A percentile compares a stretch with the other conserved stretches of the same genome.
These are phyloP conservation scores for Sporothrix brasiliensis DNA, from an alignment of 2,329 filamentous ascomycete genomes.

Conservation along the genomic window DNA sequence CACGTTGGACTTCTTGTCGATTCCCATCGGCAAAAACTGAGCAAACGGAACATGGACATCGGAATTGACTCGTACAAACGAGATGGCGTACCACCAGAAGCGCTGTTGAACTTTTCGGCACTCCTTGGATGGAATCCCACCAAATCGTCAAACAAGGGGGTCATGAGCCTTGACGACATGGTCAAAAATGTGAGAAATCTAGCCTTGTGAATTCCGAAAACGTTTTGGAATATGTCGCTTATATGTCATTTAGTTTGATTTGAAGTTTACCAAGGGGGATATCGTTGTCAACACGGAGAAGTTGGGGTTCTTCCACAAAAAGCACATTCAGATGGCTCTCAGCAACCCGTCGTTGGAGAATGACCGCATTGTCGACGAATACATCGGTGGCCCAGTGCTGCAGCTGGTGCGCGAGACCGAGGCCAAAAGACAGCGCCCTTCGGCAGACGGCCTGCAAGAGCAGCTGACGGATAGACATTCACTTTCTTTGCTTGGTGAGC, in stretches of 20 bases:
- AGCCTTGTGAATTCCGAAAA: background rate
- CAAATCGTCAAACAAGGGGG: conserved; percentile 58
- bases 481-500: conserved; percentile 21
- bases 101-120: conserved; percentile 77
- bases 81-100: conserved; percentile 51
- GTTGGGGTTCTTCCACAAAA: conserved; percentile 72
- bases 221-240: conserved; percentile 37
- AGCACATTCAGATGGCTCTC: conserved; percentile 38
- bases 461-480: background rate
- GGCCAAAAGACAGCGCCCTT: conserved; percentile 3
- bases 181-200: conserved; percentile 63
- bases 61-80: conserved; percentile 55
- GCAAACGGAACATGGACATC: conserved; percentile 73
- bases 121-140: conserved; percentile 80
- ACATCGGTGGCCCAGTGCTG: conserved; percentile 37
- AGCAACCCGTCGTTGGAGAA: conserved; percentile 28
- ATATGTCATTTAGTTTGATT: conserved; percentile 62
- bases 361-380: conserved; percentile 31
- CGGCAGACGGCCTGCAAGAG: background rate
- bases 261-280: conserved; percentile 90
- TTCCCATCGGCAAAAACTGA: conserved; percentile 72
- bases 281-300: conserved; percentile 81
- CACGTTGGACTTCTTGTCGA: conserved; percentile 77
- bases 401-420: conserved; percentile 34
- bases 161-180: conserved; percentile 72